Conservation (phyloP, 495 filamentous ascomycete species). For the Talaromyces adpressus region DNA sequence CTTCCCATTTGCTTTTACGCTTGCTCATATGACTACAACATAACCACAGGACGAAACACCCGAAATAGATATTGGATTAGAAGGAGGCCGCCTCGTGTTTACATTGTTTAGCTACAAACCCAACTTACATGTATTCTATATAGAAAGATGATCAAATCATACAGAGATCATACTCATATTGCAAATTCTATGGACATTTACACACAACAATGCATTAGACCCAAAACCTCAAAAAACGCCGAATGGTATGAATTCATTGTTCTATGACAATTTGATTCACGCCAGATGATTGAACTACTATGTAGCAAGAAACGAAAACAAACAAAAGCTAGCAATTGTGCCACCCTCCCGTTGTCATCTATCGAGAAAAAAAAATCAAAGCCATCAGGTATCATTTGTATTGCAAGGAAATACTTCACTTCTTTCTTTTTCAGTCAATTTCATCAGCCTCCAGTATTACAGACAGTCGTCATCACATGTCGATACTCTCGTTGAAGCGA, state of each 20-base stretch:
- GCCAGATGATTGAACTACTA: neutral
- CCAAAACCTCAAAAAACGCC: neutral
- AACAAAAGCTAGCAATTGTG: neutral
- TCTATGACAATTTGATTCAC: neutral
- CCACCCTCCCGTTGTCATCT: constrained; percentile 12
- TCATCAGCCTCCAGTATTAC: neutral
- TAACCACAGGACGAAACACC: neutral
- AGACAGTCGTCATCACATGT: constrained; percentile 54
- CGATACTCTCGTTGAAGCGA: constrained; percentile 88
- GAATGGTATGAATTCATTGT: neutral
- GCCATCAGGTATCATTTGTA: neutral
- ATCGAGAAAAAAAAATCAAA: neutral
- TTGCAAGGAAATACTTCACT: neutral
- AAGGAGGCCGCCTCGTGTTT: neutral
- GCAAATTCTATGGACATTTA: neutral
- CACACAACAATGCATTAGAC: neutral
- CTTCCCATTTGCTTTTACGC: neutral
- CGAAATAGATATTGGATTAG: neutral
- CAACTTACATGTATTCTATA: neutral
- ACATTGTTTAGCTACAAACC: neutral
- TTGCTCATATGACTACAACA: neutral
- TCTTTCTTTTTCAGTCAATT: neutral
- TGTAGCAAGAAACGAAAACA: constrained; percentile 3
- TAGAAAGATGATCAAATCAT: neutral
- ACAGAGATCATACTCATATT: neutral